A percentile compares a stretch with the other conserved stretches of the same genome.
Conservation (phyloP, 2,329 filamentous ascomycete genomes). For the Pseudogymnoascus verrucosus region DNA sequence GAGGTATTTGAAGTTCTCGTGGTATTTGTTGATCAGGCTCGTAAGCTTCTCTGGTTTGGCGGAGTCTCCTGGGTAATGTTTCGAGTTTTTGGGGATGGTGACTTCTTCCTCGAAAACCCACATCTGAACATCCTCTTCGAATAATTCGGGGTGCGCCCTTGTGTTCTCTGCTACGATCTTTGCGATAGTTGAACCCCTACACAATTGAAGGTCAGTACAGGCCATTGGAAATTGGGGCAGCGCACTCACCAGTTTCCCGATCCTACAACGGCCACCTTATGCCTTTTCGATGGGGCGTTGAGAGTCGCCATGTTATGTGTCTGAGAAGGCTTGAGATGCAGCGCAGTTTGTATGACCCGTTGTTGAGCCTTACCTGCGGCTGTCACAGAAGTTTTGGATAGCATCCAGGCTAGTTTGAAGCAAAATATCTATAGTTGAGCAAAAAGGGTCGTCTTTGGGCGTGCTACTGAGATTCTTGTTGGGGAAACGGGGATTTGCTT, state of each 20-base stretch:
- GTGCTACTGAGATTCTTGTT: not conserved
- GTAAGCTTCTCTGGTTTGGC: conserved; percentile 79
- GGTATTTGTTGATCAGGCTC: conserved; percentile 76
- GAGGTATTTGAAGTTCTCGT: conserved; percentile 98
- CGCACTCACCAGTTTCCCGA: conserved; percentile 82
- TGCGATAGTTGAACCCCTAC: conserved; percentile 89
- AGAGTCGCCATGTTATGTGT: conserved; percentile 27
- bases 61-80: conserved; percentile 54
- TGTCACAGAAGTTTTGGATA: not conserved
- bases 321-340: conserved; percentile 10
- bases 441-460: not conserved
- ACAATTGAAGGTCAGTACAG: not conserved
- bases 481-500: not conserved
- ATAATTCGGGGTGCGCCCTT: conserved; percentile 65
- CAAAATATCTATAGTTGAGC: not conserved
- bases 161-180: conserved; percentile 97
- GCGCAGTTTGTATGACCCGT: conserved; percentile 4
- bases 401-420: conserved; percentile 1
- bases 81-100: conserved; percentile 61
- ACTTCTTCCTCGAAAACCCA: conserved; percentile 97
- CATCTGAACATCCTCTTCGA: conserved; percentile 90
- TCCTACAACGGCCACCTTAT: conserved; percentile 89
- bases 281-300: conserved; percentile 57
- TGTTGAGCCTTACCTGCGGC: conserved; percentile 8
- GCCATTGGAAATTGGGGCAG: not conserved